Percentiles rank a stretch among this genome's conserved stretches.
Conservation (phyloP, 306 rosid species). For the Parietaria judaica region DNA sequence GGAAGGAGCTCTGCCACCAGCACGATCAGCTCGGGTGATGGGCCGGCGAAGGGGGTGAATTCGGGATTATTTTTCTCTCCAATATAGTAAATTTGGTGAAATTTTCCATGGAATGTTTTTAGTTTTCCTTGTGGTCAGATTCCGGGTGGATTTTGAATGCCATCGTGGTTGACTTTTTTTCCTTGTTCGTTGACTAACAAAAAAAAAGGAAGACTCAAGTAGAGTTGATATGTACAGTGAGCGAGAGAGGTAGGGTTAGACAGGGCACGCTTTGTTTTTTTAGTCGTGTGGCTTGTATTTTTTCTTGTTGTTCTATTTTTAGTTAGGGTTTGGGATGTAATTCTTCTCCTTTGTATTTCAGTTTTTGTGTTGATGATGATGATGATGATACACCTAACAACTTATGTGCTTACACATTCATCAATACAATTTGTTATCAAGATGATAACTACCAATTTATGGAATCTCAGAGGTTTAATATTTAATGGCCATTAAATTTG, state of each 20-base stretch:
- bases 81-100: background rate
- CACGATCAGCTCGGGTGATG: slow-evolving; percentile 5
- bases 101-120: background rate
- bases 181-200: background rate
- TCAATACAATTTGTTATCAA: too few relatives aligned
- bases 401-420: too few relatives aligned
- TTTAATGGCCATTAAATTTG: too few relatives aligned
- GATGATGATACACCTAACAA: background rate
- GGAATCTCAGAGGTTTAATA: too few relatives aligned
- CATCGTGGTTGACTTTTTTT: background rate
- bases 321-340: background rate
- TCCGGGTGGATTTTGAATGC: slow-evolving; percentile 3
- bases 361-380: background rate
- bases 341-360: background rate
- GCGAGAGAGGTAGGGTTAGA: background rate
- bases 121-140: background rate
- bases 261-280: slow-evolving; percentile 32
- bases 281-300: slow-evolving; percentile 13
- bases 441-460: too few relatives aligned
- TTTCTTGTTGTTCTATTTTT: background rate
- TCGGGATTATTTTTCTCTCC: background rate
- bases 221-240: slow-evolving; percentile 6
- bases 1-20: slow-evolving; percentile 11
- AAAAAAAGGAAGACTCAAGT: background rate
- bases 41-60: background rate